These are phyloP conservation scores for Physaria fendleri DNA, from an alignment of 345 rosid species.

Conservation along the genomic window DNA sequence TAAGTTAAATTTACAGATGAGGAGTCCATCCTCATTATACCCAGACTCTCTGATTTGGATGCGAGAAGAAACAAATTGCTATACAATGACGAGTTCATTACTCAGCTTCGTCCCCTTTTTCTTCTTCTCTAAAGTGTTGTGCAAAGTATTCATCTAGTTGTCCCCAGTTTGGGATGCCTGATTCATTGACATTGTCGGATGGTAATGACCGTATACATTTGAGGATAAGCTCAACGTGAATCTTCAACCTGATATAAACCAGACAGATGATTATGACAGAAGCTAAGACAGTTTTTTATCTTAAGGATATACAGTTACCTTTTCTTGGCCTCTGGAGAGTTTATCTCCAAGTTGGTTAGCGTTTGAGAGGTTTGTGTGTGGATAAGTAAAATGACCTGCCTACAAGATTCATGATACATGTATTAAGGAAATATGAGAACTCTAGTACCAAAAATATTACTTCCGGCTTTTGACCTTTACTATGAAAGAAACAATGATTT, in stretches of 20 bases:
- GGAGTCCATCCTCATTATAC: too few species aligned
- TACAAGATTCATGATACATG: constrained; percentile 24
- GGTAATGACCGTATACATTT: constrained; percentile 89
- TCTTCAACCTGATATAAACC: constrained; percentile 41
- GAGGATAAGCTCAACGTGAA: constrained; percentile 74
- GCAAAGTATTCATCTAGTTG: constrained; percentile 74
- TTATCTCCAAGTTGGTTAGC: constrained; percentile 61
- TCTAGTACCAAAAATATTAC: neutral
- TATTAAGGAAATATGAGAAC: neutral
- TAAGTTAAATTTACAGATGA: too few species aligned
- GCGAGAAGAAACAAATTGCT: constrained; percentile 21
- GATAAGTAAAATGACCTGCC: constrained; percentile 83
- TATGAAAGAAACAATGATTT: neutral
- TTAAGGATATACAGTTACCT: constrained; percentile 38
- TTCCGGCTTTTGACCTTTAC: neutral
- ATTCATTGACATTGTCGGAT: constrained; percentile 44
- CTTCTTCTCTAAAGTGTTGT: constrained; percentile 53
- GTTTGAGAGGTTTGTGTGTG: constrained; percentile 87
- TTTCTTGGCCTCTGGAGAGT: constrained; percentile 70
- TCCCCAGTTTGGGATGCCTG: constrained; percentile 68
- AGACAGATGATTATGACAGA: neutral
- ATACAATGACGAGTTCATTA: constrained; percentile 24
- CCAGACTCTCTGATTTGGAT: too few species aligned
- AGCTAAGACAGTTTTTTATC: neutral
- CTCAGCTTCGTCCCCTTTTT: constrained; percentile 17